Conservation (phyloP, 1,139 yeast genomes). For the Suhomyces bolitotheri region DNA sequence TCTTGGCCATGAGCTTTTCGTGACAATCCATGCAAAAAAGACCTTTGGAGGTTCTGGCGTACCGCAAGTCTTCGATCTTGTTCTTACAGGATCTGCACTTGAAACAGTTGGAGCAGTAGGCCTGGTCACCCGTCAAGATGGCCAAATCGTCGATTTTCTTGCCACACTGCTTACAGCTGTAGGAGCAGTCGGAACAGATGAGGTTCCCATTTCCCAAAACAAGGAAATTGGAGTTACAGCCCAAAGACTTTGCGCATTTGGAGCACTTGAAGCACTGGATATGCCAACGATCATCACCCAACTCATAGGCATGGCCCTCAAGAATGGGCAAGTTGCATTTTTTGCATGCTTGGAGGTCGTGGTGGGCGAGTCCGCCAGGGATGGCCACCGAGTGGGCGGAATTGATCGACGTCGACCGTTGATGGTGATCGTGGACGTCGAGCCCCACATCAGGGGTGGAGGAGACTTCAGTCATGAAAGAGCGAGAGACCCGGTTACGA, state of each 20-base stretch:
- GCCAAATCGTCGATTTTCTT: slow-evolving; percentile 94
- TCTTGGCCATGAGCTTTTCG: slow-evolving; percentile 73
- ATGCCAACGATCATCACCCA: slow-evolving; percentile 95
- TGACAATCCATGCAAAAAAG: slow-evolving; percentile 93
- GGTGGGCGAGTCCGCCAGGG: slow-evolving; percentile 8
- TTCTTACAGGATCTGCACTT: slow-evolving; percentile 87
- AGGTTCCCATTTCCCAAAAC: slow-evolving; percentile 91
- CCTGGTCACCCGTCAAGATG: slow-evolving; percentile 92
- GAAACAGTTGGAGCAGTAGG: slow-evolving; percentile 90
- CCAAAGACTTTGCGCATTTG: slow-evolving; percentile 73
- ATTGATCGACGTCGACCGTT: slow-evolving; percentile 5
- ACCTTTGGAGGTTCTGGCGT: slow-evolving; percentile 93
- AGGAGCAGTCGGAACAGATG: slow-evolving; percentile 89
- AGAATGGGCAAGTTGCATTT: slow-evolving; percentile 50
- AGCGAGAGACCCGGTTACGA: neutral
- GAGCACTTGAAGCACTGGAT: slow-evolving; percentile 89
- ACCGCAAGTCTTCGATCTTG: slow-evolving; percentile 84
- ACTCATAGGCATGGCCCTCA: slow-evolving; percentile 79
- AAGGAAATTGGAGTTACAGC: slow-evolving; percentile 84
- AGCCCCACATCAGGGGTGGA: slow-evolving; percentile 8
- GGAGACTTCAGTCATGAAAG: slow-evolving; percentile 7
- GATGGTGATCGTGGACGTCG: slow-evolving; percentile 3
- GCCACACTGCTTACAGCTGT: slow-evolving; percentile 82
- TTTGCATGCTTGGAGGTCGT: slow-evolving; percentile 37
- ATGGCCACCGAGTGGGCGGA: slow-evolving; percentile 9